Conservation (phyloP, 371 early-diverging fungal species). For the Fennellomyces sp. region DNA sequence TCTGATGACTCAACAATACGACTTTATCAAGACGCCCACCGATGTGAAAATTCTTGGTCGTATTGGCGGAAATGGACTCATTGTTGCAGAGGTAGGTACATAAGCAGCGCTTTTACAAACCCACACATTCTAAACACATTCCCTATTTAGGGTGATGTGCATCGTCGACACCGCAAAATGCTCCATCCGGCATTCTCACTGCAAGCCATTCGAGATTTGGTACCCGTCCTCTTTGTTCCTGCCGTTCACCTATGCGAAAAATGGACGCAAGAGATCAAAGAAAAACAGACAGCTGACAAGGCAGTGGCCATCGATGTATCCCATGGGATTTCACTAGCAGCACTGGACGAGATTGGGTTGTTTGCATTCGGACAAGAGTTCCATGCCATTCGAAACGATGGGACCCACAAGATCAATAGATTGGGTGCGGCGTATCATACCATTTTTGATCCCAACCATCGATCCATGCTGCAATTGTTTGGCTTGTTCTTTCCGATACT, state of each 20-base stretch:
- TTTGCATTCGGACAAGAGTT: constrained; percentile 46
- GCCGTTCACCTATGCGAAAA: constrained; percentile 17
- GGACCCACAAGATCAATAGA: constrained; percentile 27
- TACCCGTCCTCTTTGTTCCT: constrained; percentile 47
- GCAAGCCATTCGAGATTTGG: constrained; percentile 45
- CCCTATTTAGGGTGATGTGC: constrained; percentile 48
- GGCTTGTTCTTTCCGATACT: constrained; percentile 40
- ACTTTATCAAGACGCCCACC: constrained; percentile 50
- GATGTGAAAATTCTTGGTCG: constrained; percentile 27
- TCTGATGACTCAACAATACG: constrained; percentile 51
- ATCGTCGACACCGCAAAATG: constrained; percentile 69
- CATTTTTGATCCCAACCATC: constrained; percentile 30
- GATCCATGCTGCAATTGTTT: constrained; percentile 28
- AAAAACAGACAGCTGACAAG: constrained; percentile 2
- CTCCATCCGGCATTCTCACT: constrained; percentile 69
- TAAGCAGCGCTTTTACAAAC: no score
- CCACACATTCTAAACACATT: background rate
- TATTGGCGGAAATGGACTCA: constrained; percentile 39
- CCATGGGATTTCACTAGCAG: constrained; percentile 38
- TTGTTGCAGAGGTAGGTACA: background rate
- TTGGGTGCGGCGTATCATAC: constrained; percentile 49
- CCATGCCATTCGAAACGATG: constrained; percentile 17
- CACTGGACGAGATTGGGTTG: constrained; percentile 53
- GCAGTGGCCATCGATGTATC: constrained; percentile 34
- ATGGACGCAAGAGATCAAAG: background rate